Evolutionary conservation across 306 rosid species (phyloP).

Genomic region (Fragaria iinumae): DNA sequence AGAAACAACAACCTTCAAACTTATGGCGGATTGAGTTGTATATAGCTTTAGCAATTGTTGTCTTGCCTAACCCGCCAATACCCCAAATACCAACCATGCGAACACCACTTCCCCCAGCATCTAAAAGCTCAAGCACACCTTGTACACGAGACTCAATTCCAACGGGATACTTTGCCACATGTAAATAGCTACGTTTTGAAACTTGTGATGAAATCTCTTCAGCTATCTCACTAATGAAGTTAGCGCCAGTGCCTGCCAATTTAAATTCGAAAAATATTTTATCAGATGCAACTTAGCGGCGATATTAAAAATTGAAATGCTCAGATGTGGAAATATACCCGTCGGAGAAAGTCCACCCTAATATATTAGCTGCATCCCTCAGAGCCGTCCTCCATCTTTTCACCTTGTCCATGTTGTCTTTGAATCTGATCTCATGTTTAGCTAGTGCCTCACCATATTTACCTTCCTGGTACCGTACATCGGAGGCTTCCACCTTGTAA

Average conservation of each 20-base stretch:
- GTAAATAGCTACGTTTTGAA: neutral
- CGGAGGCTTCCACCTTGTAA: neutral
- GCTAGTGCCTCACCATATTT: neutral
- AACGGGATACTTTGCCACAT: neutral
- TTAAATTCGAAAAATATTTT: no score
- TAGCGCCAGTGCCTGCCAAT: neutral
- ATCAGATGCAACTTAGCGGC: no score
- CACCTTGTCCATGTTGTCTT: neutral
- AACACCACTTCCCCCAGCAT: neutral
- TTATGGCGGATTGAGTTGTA: neutral
- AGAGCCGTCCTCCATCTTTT: neutral
- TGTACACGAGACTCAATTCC: neutral
- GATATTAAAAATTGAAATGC: no score
- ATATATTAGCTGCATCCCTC: neutral
- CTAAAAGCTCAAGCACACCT: neutral
- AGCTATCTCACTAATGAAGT: neutral
- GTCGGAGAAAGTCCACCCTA: neutral
- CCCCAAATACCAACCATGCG: neutral
- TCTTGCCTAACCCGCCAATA: neutral
- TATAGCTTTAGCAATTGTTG: neutral
- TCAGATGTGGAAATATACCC: no score
- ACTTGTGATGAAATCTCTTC: neutral
- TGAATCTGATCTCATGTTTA: neutral
- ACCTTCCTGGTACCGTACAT: neutral
- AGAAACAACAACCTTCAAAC: neutral